Conservation (phyloP, 1,139 yeast genomes). For the Diutina ranongensis region DNA sequence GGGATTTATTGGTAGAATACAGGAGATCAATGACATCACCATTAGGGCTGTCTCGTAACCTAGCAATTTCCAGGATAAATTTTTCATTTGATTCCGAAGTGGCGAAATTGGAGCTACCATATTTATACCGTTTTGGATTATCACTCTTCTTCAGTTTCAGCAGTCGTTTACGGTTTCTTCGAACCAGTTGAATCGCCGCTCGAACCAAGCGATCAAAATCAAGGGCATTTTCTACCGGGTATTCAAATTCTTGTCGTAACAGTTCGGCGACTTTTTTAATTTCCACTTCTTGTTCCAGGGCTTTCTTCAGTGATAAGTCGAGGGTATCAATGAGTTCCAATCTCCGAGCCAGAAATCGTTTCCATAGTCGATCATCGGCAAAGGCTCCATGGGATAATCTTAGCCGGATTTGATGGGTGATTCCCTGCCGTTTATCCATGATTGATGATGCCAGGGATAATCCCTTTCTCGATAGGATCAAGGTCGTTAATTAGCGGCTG, state of each 20-base stretch:
- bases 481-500: too few relatives aligned
- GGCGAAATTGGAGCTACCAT: background rate
- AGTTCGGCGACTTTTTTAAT: slow-evolving; percentile 68
- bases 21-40: background rate
- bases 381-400: slow-evolving; percentile 43
- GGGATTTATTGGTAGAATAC: background rate
- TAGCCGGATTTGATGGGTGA: slow-evolving; percentile 68
- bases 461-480: too few relatives aligned
- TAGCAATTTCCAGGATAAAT: slow-evolving; percentile 1
- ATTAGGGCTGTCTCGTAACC: background rate
- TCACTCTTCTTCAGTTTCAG: background rate
- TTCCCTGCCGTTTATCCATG: slow-evolving; percentile 30
- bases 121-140: background rate
- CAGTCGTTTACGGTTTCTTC: slow-evolving; percentile 32
- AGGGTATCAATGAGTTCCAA: slow-evolving; percentile 78
- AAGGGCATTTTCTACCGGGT: slow-evolving; percentile 39
- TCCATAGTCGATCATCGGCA: slow-evolving; percentile 77
- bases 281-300: slow-evolving; percentile 83
- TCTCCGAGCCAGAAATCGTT: slow-evolving; percentile 76
- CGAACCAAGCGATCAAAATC: slow-evolving; percentile 87
- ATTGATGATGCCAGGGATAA: too few relatives aligned
- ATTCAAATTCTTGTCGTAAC: slow-evolving; percentile 66
- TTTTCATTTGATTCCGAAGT: too few relatives aligned
- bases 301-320: slow-evolving; percentile 67
- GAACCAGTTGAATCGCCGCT: slow-evolving; percentile 72